These are phyloP conservation scores for Kluyveromyces dobzhanskii DNA, from an alignment of 805 yeast species.

Conservation along the genomic window DNA sequence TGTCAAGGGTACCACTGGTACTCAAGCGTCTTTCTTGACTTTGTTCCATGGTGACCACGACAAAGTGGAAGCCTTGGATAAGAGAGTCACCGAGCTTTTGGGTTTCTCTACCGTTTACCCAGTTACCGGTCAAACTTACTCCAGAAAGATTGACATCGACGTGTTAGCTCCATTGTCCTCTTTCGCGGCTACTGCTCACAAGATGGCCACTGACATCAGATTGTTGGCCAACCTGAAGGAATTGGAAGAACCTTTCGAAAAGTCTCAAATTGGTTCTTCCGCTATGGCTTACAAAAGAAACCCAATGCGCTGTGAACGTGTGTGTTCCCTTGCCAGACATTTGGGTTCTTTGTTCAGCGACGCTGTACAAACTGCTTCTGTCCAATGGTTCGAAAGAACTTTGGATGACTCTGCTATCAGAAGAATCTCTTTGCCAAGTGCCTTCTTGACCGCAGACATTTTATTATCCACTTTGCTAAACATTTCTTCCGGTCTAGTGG, in stretches of 20 bases:
- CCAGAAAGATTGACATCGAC: constrained; percentile 95
- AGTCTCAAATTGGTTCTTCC: constrained; percentile 94
- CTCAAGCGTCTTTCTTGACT: constrained; percentile 93
- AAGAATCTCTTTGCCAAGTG: constrained; percentile 93
- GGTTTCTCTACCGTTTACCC: constrained; percentile 96
- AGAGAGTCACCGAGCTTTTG: constrained; percentile 82
- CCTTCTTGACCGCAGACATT: constrained; percentile 93
- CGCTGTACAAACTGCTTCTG: constrained; percentile 94
- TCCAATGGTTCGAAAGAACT: constrained; percentile 99
- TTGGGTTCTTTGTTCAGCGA: constrained; percentile 85
- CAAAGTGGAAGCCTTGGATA: constrained; percentile 87
- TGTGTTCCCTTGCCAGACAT: constrained; percentile 96
- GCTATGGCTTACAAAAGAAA: constrained; percentile 99
- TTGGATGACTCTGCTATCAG: constrained; percentile 97
- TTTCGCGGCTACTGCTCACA: constrained; percentile 93
- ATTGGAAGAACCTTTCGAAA: constrained; percentile 96
- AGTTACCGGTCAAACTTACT: constrained; percentile 98
- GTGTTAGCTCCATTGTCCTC: constrained; percentile 87
- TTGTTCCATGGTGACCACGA: constrained; percentile 96
- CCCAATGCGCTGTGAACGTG: constrained; percentile 99
- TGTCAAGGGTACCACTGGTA: constrained; percentile 98
- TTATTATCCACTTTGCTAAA: constrained; percentile 80
- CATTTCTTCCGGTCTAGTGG: constrained; percentile 92
- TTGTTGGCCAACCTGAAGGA: constrained; percentile 94
- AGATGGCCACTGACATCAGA: constrained; percentile 95